Base-by-base conservation (phyloP, 2,329 filamentous ascomycete genomes). In the Fusarium longipes region DNA sequence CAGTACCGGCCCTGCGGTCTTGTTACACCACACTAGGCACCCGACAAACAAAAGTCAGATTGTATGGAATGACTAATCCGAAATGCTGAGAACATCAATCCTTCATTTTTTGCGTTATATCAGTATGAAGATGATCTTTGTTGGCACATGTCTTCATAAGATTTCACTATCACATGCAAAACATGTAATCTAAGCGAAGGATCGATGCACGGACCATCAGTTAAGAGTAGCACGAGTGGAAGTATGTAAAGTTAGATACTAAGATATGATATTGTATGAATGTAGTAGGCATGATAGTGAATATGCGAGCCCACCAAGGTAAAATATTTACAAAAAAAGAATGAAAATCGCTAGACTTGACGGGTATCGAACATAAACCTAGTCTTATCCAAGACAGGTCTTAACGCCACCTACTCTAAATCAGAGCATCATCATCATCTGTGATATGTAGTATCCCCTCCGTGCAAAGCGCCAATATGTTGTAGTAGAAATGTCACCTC, bases 311-410 rank as follows among this genome's bases (percentile, higher is more conserved):
- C 30, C 36, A 25, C 20, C 35, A 32, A 18, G 49, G 30, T 36
- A 33, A 60, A 32, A 25, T 53, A 22, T 32, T 47, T 38, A 27
- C 42, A 50, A 57, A 39, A 39, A 58, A 58, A 38, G 20, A 29
- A 58, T 54, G 50, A 44, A 57, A 63, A 63, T 66, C 55, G 65
- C 65, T 68, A 58, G 55, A 68, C 50, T 68, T 44, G 53, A 73
- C 68, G 71, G 71, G 71, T 73, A 73, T 73, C 71, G 68, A 73
- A 68, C 66, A 69, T 70, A 54, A 56, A 74, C 67, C 67, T 63
- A 32, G 59, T 65, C 63, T 72, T 50, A 63, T 65, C 63, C 67
- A 70, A 73, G 56, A 56, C 61, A 68, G 57, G 66, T 56, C 36
- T 54, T 43, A 72, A 68, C 70, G 70, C 64, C 68, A 61, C 60